Evolutionary conservation across 75 land plant genomes (phyloP).

Genomic region (Selaginella tamariscina): DNA sequence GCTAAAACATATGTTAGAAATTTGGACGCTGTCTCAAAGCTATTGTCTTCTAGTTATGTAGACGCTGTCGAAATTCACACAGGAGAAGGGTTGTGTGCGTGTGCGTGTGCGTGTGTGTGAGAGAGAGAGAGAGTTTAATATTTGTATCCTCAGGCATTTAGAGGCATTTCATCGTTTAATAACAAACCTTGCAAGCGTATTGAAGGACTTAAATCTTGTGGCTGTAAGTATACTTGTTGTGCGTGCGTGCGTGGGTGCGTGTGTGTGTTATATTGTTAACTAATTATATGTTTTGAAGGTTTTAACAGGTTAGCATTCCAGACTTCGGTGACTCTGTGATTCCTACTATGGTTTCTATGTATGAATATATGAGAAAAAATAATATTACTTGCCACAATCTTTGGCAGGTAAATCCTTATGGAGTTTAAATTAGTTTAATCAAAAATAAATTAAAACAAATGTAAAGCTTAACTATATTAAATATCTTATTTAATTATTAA

Average conservation of each 20-base stretch:
- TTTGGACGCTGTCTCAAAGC: slow-evolving; percentile 38
- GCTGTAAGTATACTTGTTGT: slow-evolving; percentile 51
- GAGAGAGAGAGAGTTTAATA: neutral
- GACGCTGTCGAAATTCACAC: slow-evolving; percentile 90
- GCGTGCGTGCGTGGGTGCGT: neutral
- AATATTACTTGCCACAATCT: slow-evolving; percentile 43
- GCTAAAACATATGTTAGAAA: slow-evolving; percentile 52
- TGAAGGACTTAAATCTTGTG: slow-evolving; percentile 41
- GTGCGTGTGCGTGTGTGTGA: no score
- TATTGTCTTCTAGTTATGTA: slow-evolving; percentile 42
- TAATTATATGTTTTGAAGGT: neutral
- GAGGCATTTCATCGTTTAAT: slow-evolving; percentile 47
- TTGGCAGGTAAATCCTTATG: slow-evolving; percentile 61
- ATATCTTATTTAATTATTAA: no score
- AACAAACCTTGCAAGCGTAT: slow-evolving; percentile 34
- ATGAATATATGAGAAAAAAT: slow-evolving; percentile 37
- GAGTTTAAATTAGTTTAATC: neutral
- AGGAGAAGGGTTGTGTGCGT: slow-evolving; percentile 52
- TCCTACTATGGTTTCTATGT: slow-evolving; percentile 44
- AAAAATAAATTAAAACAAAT: no score
- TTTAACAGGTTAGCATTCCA: slow-evolving; percentile 66
- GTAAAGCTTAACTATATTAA: no score
- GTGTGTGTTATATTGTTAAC: neutral
- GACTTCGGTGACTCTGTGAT: slow-evolving; percentile 49
- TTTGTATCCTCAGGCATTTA: slow-evolving; percentile 32